phyloP scores from a whole-genome alignment of 768 basidiomycete genomes.

The Tulasnella sp. region DNA sequence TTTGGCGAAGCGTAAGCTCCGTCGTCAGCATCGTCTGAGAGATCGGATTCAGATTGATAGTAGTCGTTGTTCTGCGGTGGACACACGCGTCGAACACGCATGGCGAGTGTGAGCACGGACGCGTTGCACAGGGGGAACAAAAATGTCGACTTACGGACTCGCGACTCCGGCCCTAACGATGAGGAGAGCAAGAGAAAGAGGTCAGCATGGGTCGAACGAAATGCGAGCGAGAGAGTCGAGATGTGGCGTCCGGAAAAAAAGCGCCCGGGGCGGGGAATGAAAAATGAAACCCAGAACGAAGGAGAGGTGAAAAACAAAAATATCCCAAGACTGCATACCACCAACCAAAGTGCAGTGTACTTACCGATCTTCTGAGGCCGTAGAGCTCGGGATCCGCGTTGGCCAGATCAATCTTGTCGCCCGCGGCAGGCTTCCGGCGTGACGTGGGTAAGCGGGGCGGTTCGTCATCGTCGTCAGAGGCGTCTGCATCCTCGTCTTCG shows the following conservation, averaged over 20 bases:
- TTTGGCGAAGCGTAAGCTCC: constrained; percentile 33
- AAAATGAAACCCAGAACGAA: constrained; percentile 22
- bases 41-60: constrained; percentile 27
- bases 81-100: constrained; percentile 22
- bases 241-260: not conserved
- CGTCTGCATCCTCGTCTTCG: constrained; percentile 56
- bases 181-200: constrained; percentile 8
- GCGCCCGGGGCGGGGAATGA: not conserved
- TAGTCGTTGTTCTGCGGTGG: constrained; percentile 30
- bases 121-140: not conserved
- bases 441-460: constrained; percentile 32
- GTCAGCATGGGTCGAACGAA: constrained; percentile 32
- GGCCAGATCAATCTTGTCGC: constrained; percentile 37
- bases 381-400: constrained; percentile 41
- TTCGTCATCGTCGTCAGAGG: constrained; percentile 36
- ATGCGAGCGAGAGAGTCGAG: not conserved
- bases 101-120: constrained; percentile 9
- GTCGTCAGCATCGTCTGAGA: constrained; percentile 33
- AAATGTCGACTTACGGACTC: constrained; percentile 9
- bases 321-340: constrained; percentile 11
- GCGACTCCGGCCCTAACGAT: constrained; percentile 29
- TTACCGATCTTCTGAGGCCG: constrained; percentile 41
- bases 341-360: constrained; percentile 29
- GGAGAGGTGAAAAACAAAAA: constrained; percentile 14
- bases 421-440: constrained; percentile 3